Evolutionary conservation across 805 yeast genomes (phyloP).

Genomic region (Suhomyces sp.): DNA sequence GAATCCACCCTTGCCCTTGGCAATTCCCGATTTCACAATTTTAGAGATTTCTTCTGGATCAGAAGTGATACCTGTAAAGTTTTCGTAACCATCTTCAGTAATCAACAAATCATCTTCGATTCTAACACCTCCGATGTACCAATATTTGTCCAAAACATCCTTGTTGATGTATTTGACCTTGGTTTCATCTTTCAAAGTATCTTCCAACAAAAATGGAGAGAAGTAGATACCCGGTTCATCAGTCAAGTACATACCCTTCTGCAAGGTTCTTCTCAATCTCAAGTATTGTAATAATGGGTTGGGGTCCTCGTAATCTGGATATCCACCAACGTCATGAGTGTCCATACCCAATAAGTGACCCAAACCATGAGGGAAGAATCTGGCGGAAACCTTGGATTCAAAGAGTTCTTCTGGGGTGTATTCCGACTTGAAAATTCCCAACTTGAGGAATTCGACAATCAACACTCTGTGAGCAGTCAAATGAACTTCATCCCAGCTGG

Average conservation of each 20-base stretch:
- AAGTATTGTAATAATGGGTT: constrained; percentile 74
- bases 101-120: constrained; percentile 91
- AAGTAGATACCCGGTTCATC: constrained; percentile 96
- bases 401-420: constrained; percentile 63
- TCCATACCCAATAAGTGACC: constrained; percentile 95
- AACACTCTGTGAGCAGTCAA: constrained; percentile 74
- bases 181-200: constrained; percentile 49
- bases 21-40: constrained; percentile 70
- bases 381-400: constrained; percentile 66
- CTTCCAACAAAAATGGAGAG: constrained; percentile 75
- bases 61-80: constrained; percentile 77
- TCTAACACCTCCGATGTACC: constrained; percentile 95
- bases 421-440: constrained; percentile 71
- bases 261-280: constrained; percentile 73
- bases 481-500: constrained; percentile 82
- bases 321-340: constrained; percentile 94
- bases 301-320: constrained; percentile 80
- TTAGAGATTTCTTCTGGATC: constrained; percentile 80
- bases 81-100: constrained; percentile 74
- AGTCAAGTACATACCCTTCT: constrained; percentile 81
- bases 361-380: constrained; percentile 92
- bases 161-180: constrained; percentile 59
- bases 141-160: constrained; percentile 69
- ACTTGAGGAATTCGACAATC: constrained; percentile 62
- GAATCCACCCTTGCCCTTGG: constrained; percentile 61